Evolutionary conservation across 768 basidiomycete genomes (phyloP).

Genomic region (Russula earlei): DNA sequence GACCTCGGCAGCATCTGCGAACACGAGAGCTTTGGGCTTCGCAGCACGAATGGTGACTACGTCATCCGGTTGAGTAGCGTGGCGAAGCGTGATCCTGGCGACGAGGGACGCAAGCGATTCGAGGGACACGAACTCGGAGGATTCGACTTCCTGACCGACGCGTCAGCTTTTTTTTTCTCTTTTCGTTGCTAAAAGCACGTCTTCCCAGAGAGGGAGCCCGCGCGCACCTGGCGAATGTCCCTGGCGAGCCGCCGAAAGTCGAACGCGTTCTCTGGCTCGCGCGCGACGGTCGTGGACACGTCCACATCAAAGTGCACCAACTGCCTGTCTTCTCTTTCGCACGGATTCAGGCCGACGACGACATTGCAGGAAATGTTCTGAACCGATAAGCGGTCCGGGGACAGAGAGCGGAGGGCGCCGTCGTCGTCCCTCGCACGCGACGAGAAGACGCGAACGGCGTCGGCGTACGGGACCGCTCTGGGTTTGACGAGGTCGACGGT

Average conservation of each 20-base stretch:
- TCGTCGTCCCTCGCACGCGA: slow-evolving; percentile 22
- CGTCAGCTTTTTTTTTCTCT: not conserved
- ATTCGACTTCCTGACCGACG: slow-evolving; percentile 11
- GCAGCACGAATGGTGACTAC: slow-evolving; percentile 46
- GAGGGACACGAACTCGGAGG: slow-evolving; percentile 49
- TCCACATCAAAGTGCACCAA: slow-evolving; percentile 44
- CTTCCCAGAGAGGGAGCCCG: not conserved
- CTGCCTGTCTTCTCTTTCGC: slow-evolving; percentile 59
- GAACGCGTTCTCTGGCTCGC: slow-evolving; percentile 20
- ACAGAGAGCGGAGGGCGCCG: slow-evolving; percentile 1
- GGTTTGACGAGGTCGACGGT: slow-evolving; percentile 39
- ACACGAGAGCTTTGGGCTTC: slow-evolving; percentile 64
- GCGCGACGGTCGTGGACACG: slow-evolving; percentile 20
- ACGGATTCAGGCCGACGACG: slow-evolving; percentile 59
- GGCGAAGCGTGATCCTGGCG: slow-evolving; percentile 42
- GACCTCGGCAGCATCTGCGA: slow-evolving; percentile 57
- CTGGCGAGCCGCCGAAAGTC: slow-evolving; percentile 36
- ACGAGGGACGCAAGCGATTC: slow-evolving; percentile 73
- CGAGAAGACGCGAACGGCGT: slow-evolving; percentile 35
- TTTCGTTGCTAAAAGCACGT: not conserved
- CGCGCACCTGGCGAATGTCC: slow-evolving; percentile 31
- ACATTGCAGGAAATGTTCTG: slow-evolving; percentile 39
- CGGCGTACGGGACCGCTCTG: slow-evolving; percentile 43
- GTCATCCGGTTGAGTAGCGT: slow-evolving; percentile 20
- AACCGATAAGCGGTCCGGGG: slow-evolving; percentile 24